Conservation (phyloP, 2,329 filamentous ascomycete genomes). For the Penicillium vulpinum region DNA sequence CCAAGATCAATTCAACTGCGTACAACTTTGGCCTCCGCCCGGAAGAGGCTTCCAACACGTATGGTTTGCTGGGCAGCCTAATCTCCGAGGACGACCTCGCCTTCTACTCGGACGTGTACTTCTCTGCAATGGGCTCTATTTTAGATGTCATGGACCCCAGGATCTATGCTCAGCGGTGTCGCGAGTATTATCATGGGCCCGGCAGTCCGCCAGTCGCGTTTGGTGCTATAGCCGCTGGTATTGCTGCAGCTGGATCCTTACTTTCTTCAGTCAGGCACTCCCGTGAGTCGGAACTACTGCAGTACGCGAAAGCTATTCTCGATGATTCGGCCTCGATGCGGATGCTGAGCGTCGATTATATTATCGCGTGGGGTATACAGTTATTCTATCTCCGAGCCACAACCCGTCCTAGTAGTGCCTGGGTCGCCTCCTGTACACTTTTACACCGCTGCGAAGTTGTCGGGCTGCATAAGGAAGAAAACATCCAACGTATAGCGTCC, state of each 20-base stretch:
- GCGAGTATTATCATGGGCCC: slow-evolving; percentile 24
- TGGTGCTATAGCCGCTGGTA: slow-evolving; percentile 30
- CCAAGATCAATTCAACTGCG: slow-evolving; percentile 28
- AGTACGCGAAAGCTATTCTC: slow-evolving; percentile 35
- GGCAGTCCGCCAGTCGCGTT: slow-evolving; percentile 23
- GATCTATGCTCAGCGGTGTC: slow-evolving; percentile 31
- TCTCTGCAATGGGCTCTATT: slow-evolving; percentile 24
- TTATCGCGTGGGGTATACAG: slow-evolving; percentile 33
- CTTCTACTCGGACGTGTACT: slow-evolving; percentile 25
- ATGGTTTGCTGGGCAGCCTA: slow-evolving; percentile 24
- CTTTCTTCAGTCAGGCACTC: slow-evolving; percentile 25
- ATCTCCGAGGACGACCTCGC: slow-evolving; percentile 29
- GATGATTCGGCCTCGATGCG: slow-evolving; percentile 34
- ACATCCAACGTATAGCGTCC: slow-evolving; percentile 30
- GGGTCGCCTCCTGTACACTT: slow-evolving; percentile 33
- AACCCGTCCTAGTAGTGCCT: slow-evolving; percentile 33
- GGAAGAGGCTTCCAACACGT: slow-evolving; percentile 27
- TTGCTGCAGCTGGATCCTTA: slow-evolving; percentile 32
- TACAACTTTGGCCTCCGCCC: slow-evolving; percentile 36
- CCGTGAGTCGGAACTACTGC: slow-evolving; percentile 30
- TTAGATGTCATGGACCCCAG: slow-evolving; percentile 25
- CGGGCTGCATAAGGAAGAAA: slow-evolving; percentile 32
- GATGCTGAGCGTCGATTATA: slow-evolving; percentile 27
- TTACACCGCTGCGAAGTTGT: slow-evolving; percentile 34
- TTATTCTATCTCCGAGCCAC: slow-evolving; percentile 33